Base-by-base conservation (phyloP, 441 rosid species). In the Daphne laureola region DNA sequence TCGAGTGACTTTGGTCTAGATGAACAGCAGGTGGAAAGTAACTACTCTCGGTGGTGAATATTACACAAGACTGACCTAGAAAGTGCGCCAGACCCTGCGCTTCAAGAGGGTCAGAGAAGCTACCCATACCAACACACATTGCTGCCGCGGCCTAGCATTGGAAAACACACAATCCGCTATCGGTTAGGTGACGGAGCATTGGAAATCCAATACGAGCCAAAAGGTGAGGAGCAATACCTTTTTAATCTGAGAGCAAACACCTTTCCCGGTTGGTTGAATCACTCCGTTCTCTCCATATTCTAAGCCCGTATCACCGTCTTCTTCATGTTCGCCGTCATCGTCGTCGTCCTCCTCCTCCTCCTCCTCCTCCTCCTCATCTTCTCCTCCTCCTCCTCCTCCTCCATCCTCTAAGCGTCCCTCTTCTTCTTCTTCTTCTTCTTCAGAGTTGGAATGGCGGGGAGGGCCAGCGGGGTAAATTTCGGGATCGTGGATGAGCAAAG, bases 11-110 rank as follows among this genome's bases (percentile, higher is more conserved):
- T 31, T 31, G 36, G 36, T 31, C 35, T 27, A 27, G 35, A 31
- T 31, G 38, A 31, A 31, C 9, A 31, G 38, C 38, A 31, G 11
- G 9, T 31, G 11, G 38, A 5, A 31, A 31, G 38, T 31, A 51
- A 38, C 12, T 13, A 14, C 11, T 6, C 42, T 40, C n/a, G 4
- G 17, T 26, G 11, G 54, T 11, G 14, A 23, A 49, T n/a, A 13
- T 8, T 25, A 12, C 1, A 43, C 61, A 49, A 58, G 47, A 17
- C 57, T 21, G 63, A 93, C 97, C 97, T 78, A 93, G 81, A 81
- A 89, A 93, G 73, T 93, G 98, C 54, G 93, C 95, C 4, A 93
- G 78, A 27, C 98, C 98, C 77, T 87, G 96, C 11, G 95, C 95
- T 72, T 89, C 97, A 4, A 70, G 64, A 63, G 98, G 98, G 62